These are phyloP conservation scores for Fusarium secorum DNA, from an alignment of 2,329 filamentous ascomycete genomes.

Conservation along the genomic window DNA sequence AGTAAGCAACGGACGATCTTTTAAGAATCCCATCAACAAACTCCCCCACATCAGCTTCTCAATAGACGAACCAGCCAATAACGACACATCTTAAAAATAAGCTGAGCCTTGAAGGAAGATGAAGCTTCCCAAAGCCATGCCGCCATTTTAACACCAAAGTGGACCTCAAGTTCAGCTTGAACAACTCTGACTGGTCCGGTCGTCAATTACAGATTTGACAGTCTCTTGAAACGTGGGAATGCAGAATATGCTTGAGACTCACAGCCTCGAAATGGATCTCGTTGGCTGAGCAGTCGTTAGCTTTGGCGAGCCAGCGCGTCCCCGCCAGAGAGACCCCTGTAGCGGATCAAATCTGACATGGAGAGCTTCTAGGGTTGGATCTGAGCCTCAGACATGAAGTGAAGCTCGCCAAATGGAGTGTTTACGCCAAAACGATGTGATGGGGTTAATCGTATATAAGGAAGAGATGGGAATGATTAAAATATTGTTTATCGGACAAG, in stretches of 20 bases:
- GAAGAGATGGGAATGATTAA: not conserved
- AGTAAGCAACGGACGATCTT: constrained; percentile 8
- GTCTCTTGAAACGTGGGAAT: not conserved
- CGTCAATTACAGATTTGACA: constrained; percentile 4
- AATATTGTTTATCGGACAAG: not conserved
- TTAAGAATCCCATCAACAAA: not conserved
- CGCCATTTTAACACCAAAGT: not conserved
- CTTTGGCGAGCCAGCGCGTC: constrained; percentile 32
- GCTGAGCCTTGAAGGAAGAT: not conserved
- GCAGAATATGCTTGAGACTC: not conserved
- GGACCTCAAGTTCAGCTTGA: not conserved
- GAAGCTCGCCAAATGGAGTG: not conserved
- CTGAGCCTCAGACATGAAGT: constrained; percentile 11
- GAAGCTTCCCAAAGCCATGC: constrained; percentile 11
- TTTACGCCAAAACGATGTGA: not conserved
- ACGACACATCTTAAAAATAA: not conserved
- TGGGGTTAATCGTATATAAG: constrained; percentile 17
- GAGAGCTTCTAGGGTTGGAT: not conserved
- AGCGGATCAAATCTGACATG: not conserved
- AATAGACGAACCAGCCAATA: constrained; percentile 17
- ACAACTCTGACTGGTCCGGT: constrained; percentile 9
- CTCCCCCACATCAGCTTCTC: not conserved
- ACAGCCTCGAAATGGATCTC: constrained; percentile 9
- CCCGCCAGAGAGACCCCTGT: not conserved
- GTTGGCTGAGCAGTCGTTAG: constrained; percentile 24